A percentile compares a stretch with the other conserved stretches of the same genome.
Evolutionary conservation across 1,284 basidiomycete genomes (phyloP).

Genomic region (Ganoderma meredithae): DNA sequence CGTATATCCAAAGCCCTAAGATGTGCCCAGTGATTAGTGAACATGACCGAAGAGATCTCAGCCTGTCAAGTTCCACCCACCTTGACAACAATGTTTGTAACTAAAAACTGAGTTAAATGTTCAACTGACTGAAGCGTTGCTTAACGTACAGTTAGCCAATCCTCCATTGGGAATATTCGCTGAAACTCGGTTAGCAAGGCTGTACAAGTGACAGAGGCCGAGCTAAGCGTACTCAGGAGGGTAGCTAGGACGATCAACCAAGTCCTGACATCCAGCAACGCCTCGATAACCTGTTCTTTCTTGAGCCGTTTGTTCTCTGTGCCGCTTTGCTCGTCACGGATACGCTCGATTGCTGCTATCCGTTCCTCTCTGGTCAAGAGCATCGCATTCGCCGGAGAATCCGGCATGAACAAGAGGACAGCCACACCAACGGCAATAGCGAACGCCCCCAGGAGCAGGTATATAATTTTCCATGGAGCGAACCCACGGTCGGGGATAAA

Average conservation of each 20-base stretch:
- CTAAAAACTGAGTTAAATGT: slow-evolving; percentile 40
- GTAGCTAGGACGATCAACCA: slow-evolving; percentile 73
- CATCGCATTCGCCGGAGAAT: slow-evolving; percentile 67
- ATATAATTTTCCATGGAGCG: slow-evolving; percentile 71
- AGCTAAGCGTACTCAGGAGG: slow-evolving; percentile 52
- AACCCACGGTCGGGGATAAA: slow-evolving; percentile 57
- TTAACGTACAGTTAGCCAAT: slow-evolving; percentile 63
- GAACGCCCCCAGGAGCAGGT: slow-evolving; percentile 66
- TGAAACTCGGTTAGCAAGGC: slow-evolving; percentile 30
- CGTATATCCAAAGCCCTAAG: slow-evolving; percentile 66
- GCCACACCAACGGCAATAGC: slow-evolving; percentile 65
- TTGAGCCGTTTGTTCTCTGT: slow-evolving; percentile 71
- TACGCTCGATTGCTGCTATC: slow-evolving; percentile 69
- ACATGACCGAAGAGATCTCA: background rate
- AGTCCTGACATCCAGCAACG: slow-evolving; percentile 63
- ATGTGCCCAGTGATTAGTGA: background rate
- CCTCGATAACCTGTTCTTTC: slow-evolving; percentile 65
- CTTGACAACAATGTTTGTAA: slow-evolving; percentile 68
- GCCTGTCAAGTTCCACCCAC: slow-evolving; percentile 1
- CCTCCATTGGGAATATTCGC: slow-evolving; percentile 74
- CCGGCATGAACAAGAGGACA: slow-evolving; percentile 70
- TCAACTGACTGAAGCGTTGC: background rate
- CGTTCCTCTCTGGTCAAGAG: slow-evolving; percentile 69
- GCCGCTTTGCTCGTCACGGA: slow-evolving; percentile 73
- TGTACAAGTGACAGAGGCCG: background rate